Evolutionary conservation across 1,139 yeast genomes (phyloP), one percentile per base, ranked within the genome.

Genomic region (Geotrichum klebahnii): DNA sequence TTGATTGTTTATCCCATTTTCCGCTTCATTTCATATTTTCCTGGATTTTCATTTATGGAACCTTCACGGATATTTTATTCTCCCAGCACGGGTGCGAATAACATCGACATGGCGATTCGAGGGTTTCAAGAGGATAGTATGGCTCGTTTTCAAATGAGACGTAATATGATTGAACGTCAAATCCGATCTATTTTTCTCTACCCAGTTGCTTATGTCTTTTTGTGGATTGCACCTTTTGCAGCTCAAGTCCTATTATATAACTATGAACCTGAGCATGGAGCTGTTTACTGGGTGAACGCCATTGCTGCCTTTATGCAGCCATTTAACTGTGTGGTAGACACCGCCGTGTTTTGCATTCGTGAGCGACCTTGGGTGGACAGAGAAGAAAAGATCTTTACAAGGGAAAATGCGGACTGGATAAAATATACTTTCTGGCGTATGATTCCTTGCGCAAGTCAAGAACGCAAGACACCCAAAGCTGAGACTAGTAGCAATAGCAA

Each of bases 141-240:
- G 65, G 74, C 73, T 43, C 76, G 74, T 55, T 83, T 84, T 68
- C 75, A 80, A 55, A 68, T 72, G 51, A 73, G 92, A 28, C 81
- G 87, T 57, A 67, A 75, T 33, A 75, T 79, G 57, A 85, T 89
- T 52, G 82, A 83, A 61, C 81, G 82, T 53, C 96, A 88, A 67
- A 81, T 87, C 76, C 80, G 82, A 57, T 75, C 85, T 14, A 83
- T 89, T 46, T 87, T 89, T 65, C 75, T 89, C 38, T 89, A 89
- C 64, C 97, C 97, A 1, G 71, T 83, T 36, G 86, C 95, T 0
- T 89, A 87, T 65, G 73, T 86, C 50, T 73, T 85, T 41, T 68
- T 88, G 46, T 89, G 97, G 97, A 63, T 83, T 16, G 82, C 86
- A 57, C 96, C 96, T 0, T 78, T 87, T 56, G 77, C 83, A 9